Evolutionary conservation across 2,329 filamentous ascomycete genomes (phyloP).

Genomic region (Neophaeococcomyces mojaviensis): DNA sequence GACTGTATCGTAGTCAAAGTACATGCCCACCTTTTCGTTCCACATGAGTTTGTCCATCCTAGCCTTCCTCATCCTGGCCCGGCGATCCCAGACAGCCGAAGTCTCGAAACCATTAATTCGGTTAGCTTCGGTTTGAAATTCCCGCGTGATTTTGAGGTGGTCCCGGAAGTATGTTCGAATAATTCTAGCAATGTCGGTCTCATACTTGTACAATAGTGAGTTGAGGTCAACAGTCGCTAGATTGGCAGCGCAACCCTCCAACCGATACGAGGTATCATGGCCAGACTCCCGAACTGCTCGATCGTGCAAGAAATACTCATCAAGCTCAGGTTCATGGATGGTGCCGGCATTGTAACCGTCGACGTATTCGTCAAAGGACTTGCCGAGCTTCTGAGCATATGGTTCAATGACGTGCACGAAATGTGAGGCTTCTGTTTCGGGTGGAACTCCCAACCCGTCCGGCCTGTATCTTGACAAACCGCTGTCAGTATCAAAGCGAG

Average conservation of each 20-base stretch:
- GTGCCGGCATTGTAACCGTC: conserved; percentile 73
- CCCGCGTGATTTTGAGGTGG: conserved; percentile 68
- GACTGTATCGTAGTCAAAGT: conserved; percentile 90
- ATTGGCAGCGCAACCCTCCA: conserved; percentile 80
- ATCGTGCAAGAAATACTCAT: conserved; percentile 94
- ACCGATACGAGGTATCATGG: conserved; percentile 89
- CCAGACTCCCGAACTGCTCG: conserved; percentile 92
- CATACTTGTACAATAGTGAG: conserved; percentile 92
- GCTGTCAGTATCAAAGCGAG: conserved; percentile 67
- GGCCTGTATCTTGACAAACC: conserved; percentile 81
- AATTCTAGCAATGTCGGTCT: conserved; percentile 80
- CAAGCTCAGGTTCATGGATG: conserved; percentile 76
- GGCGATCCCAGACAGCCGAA: conserved; percentile 83
- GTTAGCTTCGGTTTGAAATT: conserved; percentile 64
- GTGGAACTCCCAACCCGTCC: conserved; percentile 75
- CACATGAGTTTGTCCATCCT: conserved; percentile 90
- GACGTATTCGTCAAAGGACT: conserved; percentile 80
- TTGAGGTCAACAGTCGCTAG: conserved; percentile 92
- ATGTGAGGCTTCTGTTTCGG: conserved; percentile 81
- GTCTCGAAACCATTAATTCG: conserved; percentile 66
- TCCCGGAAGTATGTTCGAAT: conserved; percentile 82
- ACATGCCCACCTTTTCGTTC: conserved; percentile 89
- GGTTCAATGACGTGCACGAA: conserved; percentile 77
- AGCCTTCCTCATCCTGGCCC: conserved; percentile 73
- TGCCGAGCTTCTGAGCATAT: conserved; percentile 73